Conservation (phyloP, 352 stramenopile species). For the Phytophthora constricta region DNA sequence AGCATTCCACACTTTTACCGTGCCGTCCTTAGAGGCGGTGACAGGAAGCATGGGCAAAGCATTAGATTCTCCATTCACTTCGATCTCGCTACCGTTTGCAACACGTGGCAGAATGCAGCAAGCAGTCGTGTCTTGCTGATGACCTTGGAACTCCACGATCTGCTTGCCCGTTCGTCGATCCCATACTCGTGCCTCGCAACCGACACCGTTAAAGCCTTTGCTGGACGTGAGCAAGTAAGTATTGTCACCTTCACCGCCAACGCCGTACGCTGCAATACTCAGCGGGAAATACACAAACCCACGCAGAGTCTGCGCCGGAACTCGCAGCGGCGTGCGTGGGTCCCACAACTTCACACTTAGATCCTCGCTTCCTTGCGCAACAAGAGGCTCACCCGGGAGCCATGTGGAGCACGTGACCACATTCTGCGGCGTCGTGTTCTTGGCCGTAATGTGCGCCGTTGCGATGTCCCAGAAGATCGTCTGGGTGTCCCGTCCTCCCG, state of each 20-base stretch:
- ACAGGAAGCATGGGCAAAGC: conserved; percentile 42
- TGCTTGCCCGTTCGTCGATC: conserved; percentile 74
- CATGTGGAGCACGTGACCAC: conserved; percentile 87
- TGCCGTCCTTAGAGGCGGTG: conserved; percentile 84
- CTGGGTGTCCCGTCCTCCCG: conserved; percentile 80
- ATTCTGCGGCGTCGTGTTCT: conserved; percentile 83
- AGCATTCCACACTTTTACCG: conserved; percentile 75
- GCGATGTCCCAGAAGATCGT: conserved; percentile 81
- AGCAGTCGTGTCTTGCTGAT: conserved; percentile 77
- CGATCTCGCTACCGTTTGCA: conserved; percentile 18
- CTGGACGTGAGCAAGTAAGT: conserved; percentile 82
- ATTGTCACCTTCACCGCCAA: conserved; percentile 31
- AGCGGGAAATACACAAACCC: conserved; percentile 88
- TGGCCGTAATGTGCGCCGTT: conserved; percentile 52
- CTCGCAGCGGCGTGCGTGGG: conserved; percentile 50
- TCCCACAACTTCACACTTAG: conserved; percentile 86
- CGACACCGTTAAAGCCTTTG: conserved; percentile 87
- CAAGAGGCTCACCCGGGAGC: conserved; percentile 62
- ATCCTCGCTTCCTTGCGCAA: conserved; percentile 85
- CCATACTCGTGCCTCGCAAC: conserved; percentile 80
- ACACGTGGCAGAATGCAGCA: conserved; percentile 66
- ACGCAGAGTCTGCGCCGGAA: conserved; percentile 57
- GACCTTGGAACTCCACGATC: conserved; percentile 60
- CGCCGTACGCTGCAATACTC: conserved; percentile 45
- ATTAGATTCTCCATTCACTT: conserved; percentile 2